These are phyloP conservation scores for Arthrocladium fulminans DNA, from an alignment of 2,329 filamentous ascomycete genomes.

Conservation along the genomic window DNA sequence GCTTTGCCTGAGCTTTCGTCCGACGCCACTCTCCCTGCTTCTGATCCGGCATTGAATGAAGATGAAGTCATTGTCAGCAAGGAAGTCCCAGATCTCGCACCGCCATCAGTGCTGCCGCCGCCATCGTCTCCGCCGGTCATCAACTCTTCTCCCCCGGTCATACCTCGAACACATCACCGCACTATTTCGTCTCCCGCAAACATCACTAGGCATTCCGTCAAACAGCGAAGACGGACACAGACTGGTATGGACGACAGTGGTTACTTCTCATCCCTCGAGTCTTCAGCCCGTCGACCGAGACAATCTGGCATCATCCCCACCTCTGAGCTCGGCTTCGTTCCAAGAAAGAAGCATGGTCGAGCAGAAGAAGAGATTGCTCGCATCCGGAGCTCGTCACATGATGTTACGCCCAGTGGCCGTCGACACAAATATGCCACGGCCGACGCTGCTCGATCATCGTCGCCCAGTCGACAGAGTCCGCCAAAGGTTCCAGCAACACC, in stretches of 20 bases:
- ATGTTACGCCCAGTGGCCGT: conserved; percentile 60
- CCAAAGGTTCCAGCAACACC: conserved; percentile 17
- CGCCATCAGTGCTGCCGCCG: conserved; percentile 27
- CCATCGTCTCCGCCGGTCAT: conserved; percentile 50
- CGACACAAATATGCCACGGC: conserved; percentile 41
- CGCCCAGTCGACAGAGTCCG: conserved; percentile 15
- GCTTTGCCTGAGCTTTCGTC: conserved; percentile 54
- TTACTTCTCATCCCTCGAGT: conserved; percentile 93
- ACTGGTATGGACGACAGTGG: conserved; percentile 84
- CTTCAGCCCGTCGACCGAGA: conserved; percentile 69
- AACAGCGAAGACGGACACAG: conserved; percentile 63
- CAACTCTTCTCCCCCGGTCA: conserved; percentile 83
- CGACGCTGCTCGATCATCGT: conserved; percentile 18
- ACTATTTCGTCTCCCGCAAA: conserved; percentile 63
- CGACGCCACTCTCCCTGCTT: conserved; percentile 67
- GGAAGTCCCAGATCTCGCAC: conserved; percentile 33
- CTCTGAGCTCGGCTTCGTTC: conserved; percentile 60
- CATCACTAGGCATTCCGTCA: conserved; percentile 47
- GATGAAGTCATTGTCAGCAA: conserved; percentile 30
- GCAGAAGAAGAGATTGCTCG: conserved; percentile 94
- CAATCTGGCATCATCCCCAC: conserved; percentile 57
- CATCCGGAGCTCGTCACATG: conserved; percentile 82
- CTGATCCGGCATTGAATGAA: conserved; percentile 53
- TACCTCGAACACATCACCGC: conserved; percentile 47
- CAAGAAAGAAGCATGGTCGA: conserved; percentile 73